Evolutionary conservation across 164 flowering plant genomes (phyloP).

Genomic region (Stephania cephalantha): DNA sequence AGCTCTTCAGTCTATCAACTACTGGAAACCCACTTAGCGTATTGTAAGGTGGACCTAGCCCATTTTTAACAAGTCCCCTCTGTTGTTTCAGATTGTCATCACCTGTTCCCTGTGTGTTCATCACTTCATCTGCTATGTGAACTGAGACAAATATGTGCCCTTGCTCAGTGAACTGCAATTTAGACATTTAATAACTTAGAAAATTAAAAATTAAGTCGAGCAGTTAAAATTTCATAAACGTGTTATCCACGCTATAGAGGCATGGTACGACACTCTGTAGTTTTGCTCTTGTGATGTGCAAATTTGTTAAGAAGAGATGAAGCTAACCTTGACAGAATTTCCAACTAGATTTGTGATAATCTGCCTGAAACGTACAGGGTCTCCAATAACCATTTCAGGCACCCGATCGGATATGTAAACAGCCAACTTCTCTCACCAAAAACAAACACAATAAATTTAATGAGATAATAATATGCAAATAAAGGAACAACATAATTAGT

Average conservation of each 20-base stretch:
- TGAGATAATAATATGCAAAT: conserved; percentile 8
- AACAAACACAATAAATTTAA: not conserved
- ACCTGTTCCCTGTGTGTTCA: conserved; percentile 17
- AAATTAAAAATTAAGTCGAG: not conserved
- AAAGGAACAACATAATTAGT: conserved; percentile 1
- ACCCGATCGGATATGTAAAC: conserved; percentile 69
- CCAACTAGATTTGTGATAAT: conserved; percentile 92
- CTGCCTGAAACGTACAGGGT: conserved; percentile 80
- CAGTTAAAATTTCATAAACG: not conserved
- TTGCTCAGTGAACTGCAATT: conserved; percentile 51
- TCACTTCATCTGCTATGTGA: conserved; percentile 67
- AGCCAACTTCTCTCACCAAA: conserved; percentile 56
- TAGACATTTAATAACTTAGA: conserved; percentile 6
- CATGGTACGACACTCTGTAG: not conserved
- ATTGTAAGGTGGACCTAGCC: conserved; percentile 22
- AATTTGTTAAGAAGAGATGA: conserved; percentile 1
- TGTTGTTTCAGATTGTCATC: conserved; percentile 45
- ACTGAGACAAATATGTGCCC: conserved; percentile 87
- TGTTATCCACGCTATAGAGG: not conserved
- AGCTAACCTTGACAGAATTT: conserved; percentile 81
- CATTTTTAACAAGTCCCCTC: conserved; percentile 21
- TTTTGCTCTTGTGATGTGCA: not conserved
- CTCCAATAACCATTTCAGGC: conserved; percentile 76
- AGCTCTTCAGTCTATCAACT: conserved; percentile 74
- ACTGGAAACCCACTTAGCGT: conserved; percentile 80